These are phyloP conservation scores for Colletotrichum siamense DNA, from an alignment of 2,329 filamentous ascomycete genomes.

Conservation along the genomic window DNA sequence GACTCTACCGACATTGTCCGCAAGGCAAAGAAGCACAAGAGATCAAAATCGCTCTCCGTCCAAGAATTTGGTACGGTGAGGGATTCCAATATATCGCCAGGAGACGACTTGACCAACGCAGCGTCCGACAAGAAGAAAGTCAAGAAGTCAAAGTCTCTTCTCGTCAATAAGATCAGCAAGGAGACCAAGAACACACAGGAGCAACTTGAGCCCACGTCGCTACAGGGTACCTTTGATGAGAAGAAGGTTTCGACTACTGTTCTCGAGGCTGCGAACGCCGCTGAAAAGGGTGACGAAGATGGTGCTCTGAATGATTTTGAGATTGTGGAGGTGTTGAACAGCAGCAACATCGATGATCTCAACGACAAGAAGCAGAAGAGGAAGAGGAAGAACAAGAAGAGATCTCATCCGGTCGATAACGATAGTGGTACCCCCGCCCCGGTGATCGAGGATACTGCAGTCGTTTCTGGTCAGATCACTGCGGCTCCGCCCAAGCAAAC, in stretches of 20 bases:
- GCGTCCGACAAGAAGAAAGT: not conserved
- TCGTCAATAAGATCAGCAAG: not conserved
- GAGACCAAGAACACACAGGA: not conserved
- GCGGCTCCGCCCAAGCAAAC: not conserved
- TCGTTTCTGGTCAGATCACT: not conserved
- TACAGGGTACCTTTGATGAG: not conserved
- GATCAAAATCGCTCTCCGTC: not conserved
- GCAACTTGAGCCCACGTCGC: not conserved
- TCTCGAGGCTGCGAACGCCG: not conserved
- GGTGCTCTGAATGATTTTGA: not conserved
- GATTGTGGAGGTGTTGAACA: not conserved
- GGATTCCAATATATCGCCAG: not conserved
- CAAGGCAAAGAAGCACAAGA: not conserved
- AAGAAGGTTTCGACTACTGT: not conserved
- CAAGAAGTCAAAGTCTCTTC: not conserved
- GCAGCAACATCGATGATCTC: not conserved
- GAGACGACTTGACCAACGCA: not conserved
- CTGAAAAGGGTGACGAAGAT: not conserved
- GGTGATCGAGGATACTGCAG: not conserved
- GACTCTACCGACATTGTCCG: not conserved
- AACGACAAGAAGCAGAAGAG: not conserved
- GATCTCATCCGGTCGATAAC: not conserved
- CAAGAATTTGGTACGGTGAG: not conserved
- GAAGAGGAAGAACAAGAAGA: not conserved
- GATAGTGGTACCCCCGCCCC: not conserved